Base-by-base conservation (phyloP, 2,329 filamentous ascomycete species). In the Diaporthe caulivora region DNA sequence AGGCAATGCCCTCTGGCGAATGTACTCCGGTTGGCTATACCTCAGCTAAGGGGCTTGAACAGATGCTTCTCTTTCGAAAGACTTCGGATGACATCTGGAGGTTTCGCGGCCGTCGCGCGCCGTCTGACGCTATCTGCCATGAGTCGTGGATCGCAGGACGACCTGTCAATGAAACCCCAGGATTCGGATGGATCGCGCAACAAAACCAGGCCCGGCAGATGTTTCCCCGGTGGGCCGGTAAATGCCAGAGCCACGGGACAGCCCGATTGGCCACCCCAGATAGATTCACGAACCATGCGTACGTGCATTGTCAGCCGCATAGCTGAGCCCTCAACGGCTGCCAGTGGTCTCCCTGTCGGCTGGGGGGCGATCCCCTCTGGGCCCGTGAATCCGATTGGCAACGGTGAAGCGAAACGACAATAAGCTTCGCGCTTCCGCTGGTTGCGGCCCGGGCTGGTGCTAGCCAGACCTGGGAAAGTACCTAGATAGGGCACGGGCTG, bases 91-190 rank as follows among this genome's bases (percentile, higher is more conserved):
- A 51, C 60, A 65, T 37, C 60, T 51, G 11, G 42, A 6, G 44
- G 11, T n/a, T 26, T 24, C 26, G 44, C 29, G 11, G 37, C 42
- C 11, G 21, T 51, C 60, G 44, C 60, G 60, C 60, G 42, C 42
- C 11, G 42, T 65, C 3, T 51, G 60, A 51, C 29, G 42, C 26
- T 26, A 26, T 49, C 11, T n/a, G 42, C 18, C 60, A 49, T 26
- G 42, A 65, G 60, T 65, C 42, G 58, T 49, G 40, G 42, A 49
- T 49, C 17, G 42, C 9, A 65, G 49, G 42, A 29, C 60, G 60
- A 65, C 26, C 60, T 65, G 60, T 65, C 60, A 65, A 49, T 65
- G 60, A 65, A 37, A 65, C 60, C 42, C n/a, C 29, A 18, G 31
- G 9, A 34, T 17, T 65, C 60, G 42, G 42, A 51, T 51, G 29